These are phyloP conservation scores for Colletotrichum orchidophilum DNA, from an alignment of 2,329 filamentous ascomycete species.

Conservation along the genomic window DNA sequence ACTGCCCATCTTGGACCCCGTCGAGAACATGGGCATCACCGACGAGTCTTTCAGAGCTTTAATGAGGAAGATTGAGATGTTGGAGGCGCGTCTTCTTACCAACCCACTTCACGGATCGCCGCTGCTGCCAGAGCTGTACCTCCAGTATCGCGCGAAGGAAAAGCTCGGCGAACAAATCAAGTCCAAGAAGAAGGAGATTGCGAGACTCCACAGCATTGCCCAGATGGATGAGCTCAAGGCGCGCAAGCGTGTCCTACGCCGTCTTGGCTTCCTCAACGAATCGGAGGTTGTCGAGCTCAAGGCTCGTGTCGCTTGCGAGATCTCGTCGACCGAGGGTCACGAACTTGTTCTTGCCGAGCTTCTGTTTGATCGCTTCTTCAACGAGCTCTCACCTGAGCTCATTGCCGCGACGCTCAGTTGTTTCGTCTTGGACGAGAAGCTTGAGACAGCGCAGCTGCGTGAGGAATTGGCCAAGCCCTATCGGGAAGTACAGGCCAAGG, in stretches of 20 bases:
- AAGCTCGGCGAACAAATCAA: slow-evolving; percentile 82
- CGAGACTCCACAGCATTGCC: slow-evolving; percentile 84
- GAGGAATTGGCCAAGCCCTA: slow-evolving; percentile 89
- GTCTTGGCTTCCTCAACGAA: slow-evolving; percentile 95
- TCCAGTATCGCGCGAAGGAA: slow-evolving; percentile 86
- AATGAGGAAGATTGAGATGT: slow-evolving; percentile 93
- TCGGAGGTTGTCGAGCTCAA: slow-evolving; percentile 96
- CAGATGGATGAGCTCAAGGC: slow-evolving; percentile 97
- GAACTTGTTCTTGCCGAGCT: slow-evolving; percentile 93
- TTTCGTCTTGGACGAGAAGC: slow-evolving; percentile 98
- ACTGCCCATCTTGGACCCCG: slow-evolving; percentile 86
- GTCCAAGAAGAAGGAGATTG: slow-evolving; percentile 86
- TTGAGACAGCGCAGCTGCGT: slow-evolving; percentile 78
- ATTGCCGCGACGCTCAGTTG: slow-evolving; percentile 88
- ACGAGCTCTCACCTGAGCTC: slow-evolving; percentile 88
- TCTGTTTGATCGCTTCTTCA: slow-evolving; percentile 98
- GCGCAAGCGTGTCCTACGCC: slow-evolving; percentile 92
- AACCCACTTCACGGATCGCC: slow-evolving; percentile 95
- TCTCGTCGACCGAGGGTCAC: slow-evolving; percentile 89
- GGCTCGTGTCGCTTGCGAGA: slow-evolving; percentile 96
- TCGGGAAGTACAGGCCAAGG: slow-evolving; percentile 87
- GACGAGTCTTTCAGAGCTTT: slow-evolving; percentile 95
- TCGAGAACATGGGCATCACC: slow-evolving; percentile 95
- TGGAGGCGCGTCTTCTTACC: slow-evolving; percentile 87
- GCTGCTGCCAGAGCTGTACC: slow-evolving; percentile 83